These are phyloP conservation scores for Deinandra increscens DNA, from an alignment of 129 eudicot genomes.

Conservation along the genomic window DNA sequence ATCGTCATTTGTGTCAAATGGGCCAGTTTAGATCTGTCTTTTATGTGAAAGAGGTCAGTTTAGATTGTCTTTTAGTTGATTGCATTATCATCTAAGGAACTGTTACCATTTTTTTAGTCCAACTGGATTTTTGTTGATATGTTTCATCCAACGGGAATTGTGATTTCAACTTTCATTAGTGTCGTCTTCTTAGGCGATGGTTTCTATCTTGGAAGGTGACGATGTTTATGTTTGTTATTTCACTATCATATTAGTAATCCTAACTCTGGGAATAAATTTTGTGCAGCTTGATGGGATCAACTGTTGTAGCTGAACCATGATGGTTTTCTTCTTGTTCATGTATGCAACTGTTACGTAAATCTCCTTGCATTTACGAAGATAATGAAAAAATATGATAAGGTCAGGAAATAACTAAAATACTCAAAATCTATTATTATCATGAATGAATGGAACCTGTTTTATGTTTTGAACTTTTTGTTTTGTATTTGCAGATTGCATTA, in stretches of 20 bases:
- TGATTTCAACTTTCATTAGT: too few relatives aligned
- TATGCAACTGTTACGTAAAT: conserved; percentile 58
- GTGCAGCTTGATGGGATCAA: too few relatives aligned
- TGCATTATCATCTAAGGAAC: too few relatives aligned
- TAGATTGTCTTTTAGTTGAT: neutral
- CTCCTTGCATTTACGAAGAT: conserved; percentile 83
- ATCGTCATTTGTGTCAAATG: neutral
- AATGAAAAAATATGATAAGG: conserved; percentile 94
- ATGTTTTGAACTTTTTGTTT: conserved; percentile 15
- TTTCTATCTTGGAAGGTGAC: too few relatives aligned
- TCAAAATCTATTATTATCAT: conserved; percentile 17
- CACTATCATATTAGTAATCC: too few relatives aligned
- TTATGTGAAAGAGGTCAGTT: neutral
- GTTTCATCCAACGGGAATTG: too few relatives aligned
- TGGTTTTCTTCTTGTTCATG: conserved; percentile 21
- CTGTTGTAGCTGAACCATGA: conserved; percentile 27
- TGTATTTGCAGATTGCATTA: conserved; percentile 53
- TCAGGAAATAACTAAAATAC: conserved; percentile 29
- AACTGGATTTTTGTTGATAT: too few relatives aligned
- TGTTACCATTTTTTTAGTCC: too few relatives aligned
- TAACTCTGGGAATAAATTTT: too few relatives aligned
- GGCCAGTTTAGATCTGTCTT: neutral
- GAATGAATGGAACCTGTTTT: conserved; percentile 9
- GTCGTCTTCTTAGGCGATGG: too few relatives aligned
- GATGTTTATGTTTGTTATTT: too few relatives aligned